These are phyloP conservation scores for Colletotrichum phormii DNA, from an alignment of 2,329 filamentous ascomycete genomes.

Conservation along the genomic window DNA sequence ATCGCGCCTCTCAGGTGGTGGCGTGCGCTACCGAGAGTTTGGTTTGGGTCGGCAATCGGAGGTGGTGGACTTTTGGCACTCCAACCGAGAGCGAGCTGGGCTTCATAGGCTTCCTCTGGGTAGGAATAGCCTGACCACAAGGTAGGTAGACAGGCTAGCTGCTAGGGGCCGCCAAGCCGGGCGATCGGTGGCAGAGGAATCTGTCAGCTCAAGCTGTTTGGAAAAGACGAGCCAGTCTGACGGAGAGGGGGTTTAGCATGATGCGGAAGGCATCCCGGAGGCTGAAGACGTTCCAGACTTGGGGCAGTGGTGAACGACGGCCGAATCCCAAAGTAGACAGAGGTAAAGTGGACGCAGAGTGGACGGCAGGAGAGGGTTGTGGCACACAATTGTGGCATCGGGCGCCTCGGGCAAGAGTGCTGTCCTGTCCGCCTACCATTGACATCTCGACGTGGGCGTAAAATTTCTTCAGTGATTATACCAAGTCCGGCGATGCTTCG, in stretches of 20 bases:
- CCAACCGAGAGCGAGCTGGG: not conserved
- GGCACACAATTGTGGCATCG: not conserved
- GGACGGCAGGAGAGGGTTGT: not conserved
- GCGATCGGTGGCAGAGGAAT: not conserved
- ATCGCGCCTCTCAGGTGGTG: not conserved
- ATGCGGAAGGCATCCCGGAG: not conserved
- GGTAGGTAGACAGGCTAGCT: not conserved
- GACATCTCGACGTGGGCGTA: not conserved
- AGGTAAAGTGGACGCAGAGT: not conserved
- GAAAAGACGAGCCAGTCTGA: not conserved
- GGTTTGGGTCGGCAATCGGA: constrained; percentile 7
- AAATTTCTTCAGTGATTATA: not conserved
- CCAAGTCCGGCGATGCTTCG: constrained; percentile 30
- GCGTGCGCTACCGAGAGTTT: constrained; percentile 13
- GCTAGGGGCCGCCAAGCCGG: not conserved
- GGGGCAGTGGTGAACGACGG: not conserved
- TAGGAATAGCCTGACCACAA: no score
- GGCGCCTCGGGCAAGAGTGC: not conserved
- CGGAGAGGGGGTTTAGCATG: not conserved
- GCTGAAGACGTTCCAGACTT: constrained; percentile 17
- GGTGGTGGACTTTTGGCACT: not conserved
- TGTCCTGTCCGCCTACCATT: not conserved
- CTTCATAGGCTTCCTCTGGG: no score
- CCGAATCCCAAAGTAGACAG: not conserved
- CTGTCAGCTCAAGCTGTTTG: not conserved